Evolutionary conservation across 2,329 filamentous ascomycete species (phyloP).

Genomic region (Lachnellula arida): DNA sequence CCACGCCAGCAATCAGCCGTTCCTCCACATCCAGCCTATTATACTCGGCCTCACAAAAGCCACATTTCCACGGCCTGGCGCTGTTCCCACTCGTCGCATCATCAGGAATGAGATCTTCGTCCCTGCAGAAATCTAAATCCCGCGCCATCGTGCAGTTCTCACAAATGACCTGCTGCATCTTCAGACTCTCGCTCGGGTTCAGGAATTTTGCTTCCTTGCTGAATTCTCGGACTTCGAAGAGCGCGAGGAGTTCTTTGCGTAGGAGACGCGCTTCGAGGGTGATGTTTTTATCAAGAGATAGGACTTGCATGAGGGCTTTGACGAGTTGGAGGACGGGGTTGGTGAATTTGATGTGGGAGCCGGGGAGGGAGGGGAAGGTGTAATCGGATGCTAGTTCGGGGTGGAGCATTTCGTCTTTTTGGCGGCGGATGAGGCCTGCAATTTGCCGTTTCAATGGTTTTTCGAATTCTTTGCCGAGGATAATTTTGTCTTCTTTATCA

Average conservation of each 20-base stretch:
- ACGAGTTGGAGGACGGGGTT: slow-evolving; percentile 87
- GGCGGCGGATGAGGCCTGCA: slow-evolving; percentile 71
- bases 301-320: slow-evolving; percentile 87
- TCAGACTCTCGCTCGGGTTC: slow-evolving; percentile 75
- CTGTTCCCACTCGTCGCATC: slow-evolving; percentile 8
- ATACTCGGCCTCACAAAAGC: slow-evolving; percentile 69
- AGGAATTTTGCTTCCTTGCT: slow-evolving; percentile 79
- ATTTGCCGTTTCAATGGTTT: slow-evolving; percentile 90
- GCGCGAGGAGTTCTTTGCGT: slow-evolving; percentile 78
- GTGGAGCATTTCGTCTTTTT: slow-evolving; percentile 85
- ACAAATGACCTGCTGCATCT: slow-evolving; percentile 73
- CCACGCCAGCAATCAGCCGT: slow-evolving; percentile 68
- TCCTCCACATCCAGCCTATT: slow-evolving; percentile 82
- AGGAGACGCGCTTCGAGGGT: slow-evolving; percentile 82
- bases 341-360: slow-evolving; percentile 57
- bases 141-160: slow-evolving; percentile 84
- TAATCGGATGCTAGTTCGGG: slow-evolving; percentile 85
- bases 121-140: slow-evolving; percentile 88
- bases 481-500: slow-evolving; percentile 53
- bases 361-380: slow-evolving; percentile 74
- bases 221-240: slow-evolving; percentile 96
- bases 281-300: slow-evolving; percentile 86
- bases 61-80: slow-evolving; percentile 64
- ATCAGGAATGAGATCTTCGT: slow-evolving; percentile 70
- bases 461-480: slow-evolving; percentile 78